Evolutionary conservation across 2,329 filamentous ascomycete species (phyloP), one percentile per base, ranked within the genome.

Genomic region (Davidsoniella eucalypti): DNA sequence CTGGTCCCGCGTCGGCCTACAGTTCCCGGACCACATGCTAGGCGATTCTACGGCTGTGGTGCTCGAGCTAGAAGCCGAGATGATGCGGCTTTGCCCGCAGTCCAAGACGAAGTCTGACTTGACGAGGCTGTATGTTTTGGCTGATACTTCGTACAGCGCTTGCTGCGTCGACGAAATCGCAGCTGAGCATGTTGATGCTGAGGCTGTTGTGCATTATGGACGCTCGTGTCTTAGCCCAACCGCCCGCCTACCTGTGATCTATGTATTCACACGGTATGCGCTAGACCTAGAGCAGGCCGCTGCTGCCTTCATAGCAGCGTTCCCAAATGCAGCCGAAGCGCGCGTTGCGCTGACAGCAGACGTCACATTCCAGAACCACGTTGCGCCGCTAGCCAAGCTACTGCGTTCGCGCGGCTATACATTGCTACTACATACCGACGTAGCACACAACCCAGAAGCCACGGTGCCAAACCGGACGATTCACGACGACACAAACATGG

Each of bases 141-240:
- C 83, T 29, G 92, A 98, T 64, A 96, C 92, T 2, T 95, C 90
- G 2, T 98, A 96, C 65, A 93, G 92, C 53, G 82, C 90, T 0
- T 98, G 92, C 66, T 98, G 92, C 60, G 88, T 96, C 16, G 92
- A 98, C 60, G 92, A 98, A 67, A 82, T 96, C 39, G 92, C 92
- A 0, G 92, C 92, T 2, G 88, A 98, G 63, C 92, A 98, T 62
- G 83, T 87, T 14, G 75, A 87, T 58, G 88, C 92, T 5, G 83
- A 96, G 54, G 85, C 87, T 0, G 84, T 96, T 1, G 82, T 98
- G 12, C 92, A 98, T 63, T 98, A 96, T 58, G 92, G 92, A 2
- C 75, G 92, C 48, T 83, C 90, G 0, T 98, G 92, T 61, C 71
- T 98, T 21, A 95, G 87, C 6, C 90, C 90, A 0, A 94, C 90